These are phyloP conservation scores for Myxozyma neglecta DNA, from an alignment of 805 yeast genomes.

Conservation along the genomic window DNA sequence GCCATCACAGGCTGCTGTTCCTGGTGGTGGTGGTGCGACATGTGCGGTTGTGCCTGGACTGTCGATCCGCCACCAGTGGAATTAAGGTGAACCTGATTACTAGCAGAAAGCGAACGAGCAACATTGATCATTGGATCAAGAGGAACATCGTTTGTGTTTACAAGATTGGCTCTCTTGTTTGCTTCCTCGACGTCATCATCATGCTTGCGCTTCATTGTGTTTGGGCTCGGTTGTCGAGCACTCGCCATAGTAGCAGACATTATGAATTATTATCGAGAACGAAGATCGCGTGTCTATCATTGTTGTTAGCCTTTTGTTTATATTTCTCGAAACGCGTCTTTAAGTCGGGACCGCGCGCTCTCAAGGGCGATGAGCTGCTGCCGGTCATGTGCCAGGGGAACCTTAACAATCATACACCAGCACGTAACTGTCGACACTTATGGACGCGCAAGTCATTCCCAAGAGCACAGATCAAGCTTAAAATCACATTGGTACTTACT, in stretches of 20 bases:
- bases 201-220: constrained; percentile 14
- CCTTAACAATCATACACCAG: background rate
- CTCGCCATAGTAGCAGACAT: constrained; percentile 13
- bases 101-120: constrained; percentile 13
- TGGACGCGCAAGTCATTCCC: background rate
- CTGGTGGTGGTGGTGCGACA: constrained; percentile 4
- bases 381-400: constrained; percentile 28
- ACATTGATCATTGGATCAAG: constrained; percentile 21
- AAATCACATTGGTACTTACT: background rate
- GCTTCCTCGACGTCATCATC: constrained; percentile 9
- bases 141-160: constrained; percentile 4
- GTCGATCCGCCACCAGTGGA: constrained; percentile 9
- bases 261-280: background rate
- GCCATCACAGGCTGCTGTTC: background rate
- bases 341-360: too few relatives aligned
- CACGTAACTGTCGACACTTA: background rate
- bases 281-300: background rate
- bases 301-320: background rate
- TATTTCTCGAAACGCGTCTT: background rate
- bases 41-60: constrained; percentile 25
- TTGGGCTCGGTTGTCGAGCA: constrained; percentile 10
- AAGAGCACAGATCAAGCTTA: background rate
- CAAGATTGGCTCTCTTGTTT: constrained; percentile 2
- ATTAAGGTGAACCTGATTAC: constrained; percentile 2
- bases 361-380: constrained; percentile 2